phyloP scores from a whole-genome alignment of 2,329 filamentous ascomycete species.

The Neoscytalidium dimidiatum region DNA sequence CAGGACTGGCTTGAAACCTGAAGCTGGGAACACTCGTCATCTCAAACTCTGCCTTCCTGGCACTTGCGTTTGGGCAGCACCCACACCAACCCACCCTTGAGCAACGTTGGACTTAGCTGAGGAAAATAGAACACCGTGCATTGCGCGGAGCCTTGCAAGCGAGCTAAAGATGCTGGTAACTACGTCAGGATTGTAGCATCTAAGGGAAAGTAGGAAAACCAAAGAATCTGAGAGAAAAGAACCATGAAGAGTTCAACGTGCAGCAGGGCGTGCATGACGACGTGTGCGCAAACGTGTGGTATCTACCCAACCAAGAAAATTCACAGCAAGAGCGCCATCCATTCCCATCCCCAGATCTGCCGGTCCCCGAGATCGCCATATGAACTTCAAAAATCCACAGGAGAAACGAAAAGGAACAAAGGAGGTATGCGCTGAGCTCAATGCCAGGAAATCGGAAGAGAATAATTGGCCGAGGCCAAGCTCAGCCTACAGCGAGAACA shows the following conservation, averaged over 20 bases:
- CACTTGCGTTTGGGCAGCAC: background rate
- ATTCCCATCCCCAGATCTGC: background rate
- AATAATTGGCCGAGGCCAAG: slow-evolving; percentile 1
- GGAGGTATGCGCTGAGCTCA: background rate
- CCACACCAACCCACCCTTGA: background rate
- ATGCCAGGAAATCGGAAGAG: background rate
- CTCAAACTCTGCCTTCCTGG: background rate
- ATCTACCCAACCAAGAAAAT: slow-evolving; percentile 11
- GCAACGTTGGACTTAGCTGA: background rate
- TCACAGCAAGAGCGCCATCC: slow-evolving; percentile 3
- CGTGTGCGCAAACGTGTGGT: slow-evolving; percentile 10
- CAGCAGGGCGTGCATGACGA: slow-evolving; percentile 13
- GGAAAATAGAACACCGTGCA: background rate
- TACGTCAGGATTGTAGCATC: background rate
- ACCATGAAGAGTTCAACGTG: background rate
- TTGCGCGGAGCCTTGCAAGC: background rate
- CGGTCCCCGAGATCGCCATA: background rate
- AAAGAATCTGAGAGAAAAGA: background rate
- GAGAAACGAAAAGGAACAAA: background rate
- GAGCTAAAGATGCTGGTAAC: background rate
- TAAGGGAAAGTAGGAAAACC: background rate
- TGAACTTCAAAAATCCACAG: slow-evolving; percentile 1
- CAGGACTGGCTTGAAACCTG: background rate
- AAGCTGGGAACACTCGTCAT: background rate
- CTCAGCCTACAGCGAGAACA: background rate